Percentiles rank a stretch among this genome's conserved stretches.
phyloP scores from a whole-genome alignment of 2,329 filamentous ascomycete genomes.

The Ceratocystis cubensis region DNA sequence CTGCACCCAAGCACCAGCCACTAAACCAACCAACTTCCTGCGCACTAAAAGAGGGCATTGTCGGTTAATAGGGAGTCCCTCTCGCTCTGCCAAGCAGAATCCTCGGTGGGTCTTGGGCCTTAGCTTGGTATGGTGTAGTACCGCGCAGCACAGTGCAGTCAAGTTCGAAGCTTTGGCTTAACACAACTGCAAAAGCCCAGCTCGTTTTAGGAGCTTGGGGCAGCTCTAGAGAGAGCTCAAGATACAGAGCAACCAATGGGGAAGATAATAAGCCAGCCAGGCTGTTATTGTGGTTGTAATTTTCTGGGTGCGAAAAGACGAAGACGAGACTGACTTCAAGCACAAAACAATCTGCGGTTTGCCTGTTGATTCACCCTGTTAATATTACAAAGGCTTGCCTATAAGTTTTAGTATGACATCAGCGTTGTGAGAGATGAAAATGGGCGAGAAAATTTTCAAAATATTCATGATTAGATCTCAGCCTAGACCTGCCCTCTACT shows the following conservation, averaged over 20 bases:
- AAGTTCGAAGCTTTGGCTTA: background rate
- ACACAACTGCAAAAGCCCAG: background rate
- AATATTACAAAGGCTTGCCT: no score
- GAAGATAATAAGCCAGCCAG: background rate
- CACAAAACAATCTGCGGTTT: no score
- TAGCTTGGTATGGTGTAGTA: no score
- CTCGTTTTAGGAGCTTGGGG: background rate
- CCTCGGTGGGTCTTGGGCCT: no score
- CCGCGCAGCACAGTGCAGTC: background rate
- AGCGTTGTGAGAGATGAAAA: background rate
- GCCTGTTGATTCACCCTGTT: no score
- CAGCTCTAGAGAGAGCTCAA: background rate
- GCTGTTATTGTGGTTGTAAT: no score
- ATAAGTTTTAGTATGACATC: background rate
- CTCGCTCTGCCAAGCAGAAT: background rate
- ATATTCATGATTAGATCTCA: background rate
- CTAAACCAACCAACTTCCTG: background rate
- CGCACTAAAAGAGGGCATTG: background rate
- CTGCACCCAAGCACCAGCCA: background rate
- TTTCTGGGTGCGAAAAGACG: background rate
- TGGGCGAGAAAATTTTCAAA: background rate
- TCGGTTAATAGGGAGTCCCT: background rate
- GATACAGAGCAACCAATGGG: background rate
- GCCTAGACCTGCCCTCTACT: background rate
- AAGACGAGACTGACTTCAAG: no score